These are phyloP conservation scores for Musa schizocarpa DNA, from an alignment of 176 grass and related monocot species.

Conservation along the genomic window DNA sequence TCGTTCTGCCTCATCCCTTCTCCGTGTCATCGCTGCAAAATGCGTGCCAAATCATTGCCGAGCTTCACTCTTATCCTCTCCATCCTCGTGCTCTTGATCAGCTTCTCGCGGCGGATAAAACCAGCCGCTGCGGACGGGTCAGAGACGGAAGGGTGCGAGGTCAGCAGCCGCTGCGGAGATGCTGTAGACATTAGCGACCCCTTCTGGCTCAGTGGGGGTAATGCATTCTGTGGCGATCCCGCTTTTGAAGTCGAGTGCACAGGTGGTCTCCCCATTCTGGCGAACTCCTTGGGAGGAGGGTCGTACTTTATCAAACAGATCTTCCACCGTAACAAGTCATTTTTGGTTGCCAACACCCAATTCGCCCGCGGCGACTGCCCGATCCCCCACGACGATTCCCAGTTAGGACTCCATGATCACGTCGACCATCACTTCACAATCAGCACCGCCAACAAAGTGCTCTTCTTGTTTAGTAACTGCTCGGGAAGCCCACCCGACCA, in stretches of 20 bases:
- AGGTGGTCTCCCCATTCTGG: background rate
- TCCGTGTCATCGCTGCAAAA: background rate
- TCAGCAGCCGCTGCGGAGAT: background rate
- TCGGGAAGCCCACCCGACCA: background rate
- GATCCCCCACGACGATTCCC: background rate
- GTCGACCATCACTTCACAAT: background rate
- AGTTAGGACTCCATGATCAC: background rate
- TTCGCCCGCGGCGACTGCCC: background rate
- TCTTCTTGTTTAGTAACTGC: background rate
- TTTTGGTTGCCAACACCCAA: background rate
- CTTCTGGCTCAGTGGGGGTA: background rate
- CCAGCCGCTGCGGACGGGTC: too few species aligned
- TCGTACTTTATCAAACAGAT: too few species aligned
- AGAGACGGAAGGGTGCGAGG: background rate
- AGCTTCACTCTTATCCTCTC: background rate
- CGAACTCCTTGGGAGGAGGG: background rate
- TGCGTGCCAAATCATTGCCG: background rate
- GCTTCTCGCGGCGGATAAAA: background rate
- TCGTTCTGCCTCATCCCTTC: background rate
- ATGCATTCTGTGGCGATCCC: background rate
- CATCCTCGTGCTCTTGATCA: background rate
- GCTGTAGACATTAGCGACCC: background rate
- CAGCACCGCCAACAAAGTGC: background rate
- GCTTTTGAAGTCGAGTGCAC: background rate
- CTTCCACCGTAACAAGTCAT: background rate